Evolutionary conservation across 139 green algal genomes (phyloP), one percentile per base, ranked within the genome.

Genomic region (Raphidocelis subcapitata): DNA sequence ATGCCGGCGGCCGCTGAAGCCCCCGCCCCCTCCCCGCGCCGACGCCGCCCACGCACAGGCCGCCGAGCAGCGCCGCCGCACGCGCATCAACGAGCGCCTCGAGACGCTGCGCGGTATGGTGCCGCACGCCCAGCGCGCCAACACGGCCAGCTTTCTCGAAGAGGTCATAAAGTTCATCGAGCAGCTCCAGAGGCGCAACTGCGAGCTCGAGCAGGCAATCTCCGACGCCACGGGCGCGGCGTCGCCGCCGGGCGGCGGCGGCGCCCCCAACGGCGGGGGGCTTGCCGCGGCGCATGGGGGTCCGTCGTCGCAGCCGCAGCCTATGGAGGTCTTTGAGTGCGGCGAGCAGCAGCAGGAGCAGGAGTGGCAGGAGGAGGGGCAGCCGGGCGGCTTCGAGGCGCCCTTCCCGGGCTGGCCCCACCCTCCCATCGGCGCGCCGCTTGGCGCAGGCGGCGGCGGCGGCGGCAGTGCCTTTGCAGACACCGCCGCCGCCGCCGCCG

Each of bases 81-180:
- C 73, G 10, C 67, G 82, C 14, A 87, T 87, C 75, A 87, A 87
- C 63, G 82, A 87, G 31, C 75, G 82, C 59, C 28, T 90, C 61
- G 86, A 89, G 21, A 52, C 37, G 14, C 73, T 90, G 49, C 69
- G 87, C 1, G 36, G 77, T 36, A 44, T 91, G 10, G 83, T 91
- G 69, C 87, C 87, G 0, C 85, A 92, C 62, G 63, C 76, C 3
- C 85, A 92, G 66, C 80, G 87, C 0, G 79, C 85, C 51, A 92
- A 92, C 82, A 92, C 87, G 1, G 87, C 87, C n/a, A 57, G 63
- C 28, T 92, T 92, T 62, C 49, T 92, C 33, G 87, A 92, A 29
- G 85, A 92, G 61, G 76, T 86, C 5, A 74, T 90, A 62, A 69
- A 28, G 12, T 89, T 89, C 62, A 79, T 92, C 41, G 37, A 83